These are phyloP conservation scores for Ophiognomonia clavigignenti-juglandacearum DNA, from an alignment of 2,329 filamentous ascomycete genomes.

Conservation along the genomic window DNA sequence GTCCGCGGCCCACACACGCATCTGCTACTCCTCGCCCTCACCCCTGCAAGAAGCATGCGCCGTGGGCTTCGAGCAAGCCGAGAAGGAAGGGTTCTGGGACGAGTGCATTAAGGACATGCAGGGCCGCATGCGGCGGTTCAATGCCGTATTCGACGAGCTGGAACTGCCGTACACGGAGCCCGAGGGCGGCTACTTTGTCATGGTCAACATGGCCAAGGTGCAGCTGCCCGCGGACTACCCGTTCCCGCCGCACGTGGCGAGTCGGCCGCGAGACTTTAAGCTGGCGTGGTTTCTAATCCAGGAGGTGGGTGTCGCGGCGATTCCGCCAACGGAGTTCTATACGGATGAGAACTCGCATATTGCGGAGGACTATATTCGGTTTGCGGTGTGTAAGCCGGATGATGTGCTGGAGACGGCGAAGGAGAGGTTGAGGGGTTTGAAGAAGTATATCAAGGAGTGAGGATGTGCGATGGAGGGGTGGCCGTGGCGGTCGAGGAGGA, in stretches of 20 bases:
- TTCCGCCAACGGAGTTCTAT: constrained; percentile 96
- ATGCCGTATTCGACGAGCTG: constrained; percentile 72
- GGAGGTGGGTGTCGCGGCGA: constrained; percentile 91
- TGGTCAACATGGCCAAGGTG: constrained; percentile 89
- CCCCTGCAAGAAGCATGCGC: constrained; percentile 92
- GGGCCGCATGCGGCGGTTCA: constrained; percentile 81
- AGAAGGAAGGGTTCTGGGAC: constrained; percentile 82
- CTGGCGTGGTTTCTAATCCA: constrained; percentile 95
- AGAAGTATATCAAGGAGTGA: constrained; percentile 56
- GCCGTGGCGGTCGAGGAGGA: too few relatives aligned
- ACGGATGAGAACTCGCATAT: constrained; percentile 77
- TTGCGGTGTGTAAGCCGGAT: constrained; percentile 95
- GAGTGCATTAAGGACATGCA: constrained; percentile 82
- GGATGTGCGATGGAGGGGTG: neutral
- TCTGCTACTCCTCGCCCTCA: constrained; percentile 92
- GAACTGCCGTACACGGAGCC: constrained; percentile 81
- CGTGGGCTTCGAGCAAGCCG: constrained; percentile 86
- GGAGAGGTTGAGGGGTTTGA: constrained; percentile 66
- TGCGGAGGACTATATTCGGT: constrained; percentile 88
- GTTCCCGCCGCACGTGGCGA: constrained; percentile 85
- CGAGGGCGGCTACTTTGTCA: constrained; percentile 95
- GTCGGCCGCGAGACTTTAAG: constrained; percentile 86
- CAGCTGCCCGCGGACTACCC: constrained; percentile 77
- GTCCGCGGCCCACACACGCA: constrained; percentile 86
- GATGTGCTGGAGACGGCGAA: constrained; percentile 76